Base-by-base conservation (phyloP, 257 asterid genomes). In the Fraxinus americana region DNA sequence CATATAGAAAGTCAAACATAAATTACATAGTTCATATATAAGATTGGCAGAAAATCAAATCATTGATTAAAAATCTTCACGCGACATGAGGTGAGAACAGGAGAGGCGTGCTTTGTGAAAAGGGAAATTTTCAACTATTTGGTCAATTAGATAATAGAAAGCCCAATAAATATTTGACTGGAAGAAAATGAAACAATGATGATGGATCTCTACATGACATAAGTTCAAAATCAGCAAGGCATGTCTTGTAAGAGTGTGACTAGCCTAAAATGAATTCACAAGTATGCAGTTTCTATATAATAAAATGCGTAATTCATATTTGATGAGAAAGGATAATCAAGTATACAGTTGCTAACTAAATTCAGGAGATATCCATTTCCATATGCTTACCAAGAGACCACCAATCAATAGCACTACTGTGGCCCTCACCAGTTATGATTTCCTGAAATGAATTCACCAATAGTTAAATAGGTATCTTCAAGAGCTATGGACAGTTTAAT, bases 351-450 rank as follows among this genome's bases (percentile, higher is more conserved):
- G 12, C 45, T 61, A 61, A 61, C 5, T 25, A 61, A 23, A 32
- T 63, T 70, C 67, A 39, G 57, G 35, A 38, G 17, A 75, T 2
- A 59, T 73, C 38, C 16, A 12, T 39, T 38, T 39, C 35, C 9
- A 25, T 68, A 29, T 38, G 78, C 97, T 82, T 89, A 95, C 99
- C 99, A 78, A 95, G 89, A 84, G 97, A 92, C 99, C 99, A 95
- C 99, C 99, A 95, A 82, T 95, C 99, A 71, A 93, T 91, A 29
- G 99, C 99, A 84, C 98, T 90, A 71, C 93, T 91, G 85, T 95
- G 98, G 75, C 96, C 97, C 82, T 86, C 91, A 50, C 98, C 98
- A 9, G 96, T 93, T 71, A 95, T 92, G 86, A 91, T 93, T 88
- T 95, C 99, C 98, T 95, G 96, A 83, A 85, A 85, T 39, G 75